A percentile compares a stretch with the other conserved stretches of the same genome.
These are phyloP conservation scores for Kazachstania taianensis DNA, from an alignment of 805 yeast genomes.

Conservation along the genomic window DNA sequence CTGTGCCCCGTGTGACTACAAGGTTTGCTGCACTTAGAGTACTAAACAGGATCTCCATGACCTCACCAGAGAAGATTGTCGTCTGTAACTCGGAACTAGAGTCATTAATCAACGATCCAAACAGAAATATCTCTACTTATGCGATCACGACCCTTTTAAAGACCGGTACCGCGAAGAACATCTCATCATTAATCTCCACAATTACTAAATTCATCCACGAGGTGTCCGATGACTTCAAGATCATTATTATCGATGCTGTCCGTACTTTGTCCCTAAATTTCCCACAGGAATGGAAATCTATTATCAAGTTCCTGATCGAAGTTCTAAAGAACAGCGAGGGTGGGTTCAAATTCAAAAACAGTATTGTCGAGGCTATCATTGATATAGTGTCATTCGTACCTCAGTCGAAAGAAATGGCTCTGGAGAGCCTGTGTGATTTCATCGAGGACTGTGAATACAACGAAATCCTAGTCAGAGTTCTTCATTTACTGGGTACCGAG, in stretches of 20 bases:
- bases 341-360: constrained; percentile 71
- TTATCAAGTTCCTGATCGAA: constrained; percentile 73
- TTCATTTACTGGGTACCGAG: constrained; percentile 86
- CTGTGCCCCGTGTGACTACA: constrained; percentile 83
- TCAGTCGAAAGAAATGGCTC: constrained; percentile 67
- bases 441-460: constrained; percentile 97
- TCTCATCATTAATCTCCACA: constrained; percentile 79
- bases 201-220: constrained; percentile 85
- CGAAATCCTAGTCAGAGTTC: constrained; percentile 83
- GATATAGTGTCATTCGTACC: constrained; percentile 86
- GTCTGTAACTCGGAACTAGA: constrained; percentile 81
- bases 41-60: constrained; percentile 74
- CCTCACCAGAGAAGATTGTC: constrained; percentile 67
- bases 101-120: constrained; percentile 73
- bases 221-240: constrained; percentile 90
- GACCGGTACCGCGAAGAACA: constrained; percentile 84
- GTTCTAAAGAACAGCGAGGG: constrained; percentile 81
- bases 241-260: constrained; percentile 90
- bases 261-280: constrained; percentile 85
- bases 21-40: constrained; percentile 91
- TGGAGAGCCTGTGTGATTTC: constrained; percentile 87
- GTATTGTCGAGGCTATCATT: constrained; percentile 85
- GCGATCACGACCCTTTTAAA: constrained; percentile 93
- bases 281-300: constrained; percentile 79
- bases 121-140: constrained; percentile 88